These are phyloP conservation scores for Curvularia sp. DNA, from an alignment of 2,329 filamentous ascomycete genomes.

Conservation along the genomic window DNA sequence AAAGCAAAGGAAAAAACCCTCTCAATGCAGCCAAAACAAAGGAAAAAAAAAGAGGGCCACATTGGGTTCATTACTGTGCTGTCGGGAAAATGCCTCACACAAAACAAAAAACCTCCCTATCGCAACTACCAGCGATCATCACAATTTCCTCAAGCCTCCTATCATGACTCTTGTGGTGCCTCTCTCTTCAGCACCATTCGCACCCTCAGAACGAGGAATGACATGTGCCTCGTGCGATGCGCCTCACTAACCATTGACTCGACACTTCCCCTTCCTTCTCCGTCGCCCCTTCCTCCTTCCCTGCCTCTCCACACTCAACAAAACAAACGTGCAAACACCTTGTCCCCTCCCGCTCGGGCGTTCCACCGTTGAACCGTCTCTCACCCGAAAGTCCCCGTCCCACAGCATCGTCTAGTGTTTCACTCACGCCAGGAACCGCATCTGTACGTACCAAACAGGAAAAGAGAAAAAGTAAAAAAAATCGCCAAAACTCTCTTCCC, in stretches of 20 bases:
- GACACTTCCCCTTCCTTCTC: not conserved
- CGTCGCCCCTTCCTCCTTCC: not conserved
- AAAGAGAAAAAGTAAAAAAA: not conserved
- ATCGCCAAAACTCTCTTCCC: not conserved
- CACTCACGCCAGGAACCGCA: slow-evolving; percentile 7
- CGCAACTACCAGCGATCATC: slow-evolving; percentile 10
- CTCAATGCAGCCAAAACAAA: not conserved
- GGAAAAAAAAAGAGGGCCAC: not conserved
- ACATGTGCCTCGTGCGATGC: slow-evolving; percentile 7
- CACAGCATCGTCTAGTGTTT: slow-evolving; percentile 12
- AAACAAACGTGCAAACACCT: slow-evolving; percentile 7
- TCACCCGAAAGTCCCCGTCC: not conserved
- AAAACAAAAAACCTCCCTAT: not conserved
- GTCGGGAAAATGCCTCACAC: not conserved
- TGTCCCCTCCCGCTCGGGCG: slow-evolving; percentile 1
- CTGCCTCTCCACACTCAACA: slow-evolving; percentile 5
- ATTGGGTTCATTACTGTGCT: not conserved
- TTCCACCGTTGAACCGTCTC: slow-evolving; percentile 8
- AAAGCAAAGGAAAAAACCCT: slow-evolving; percentile 9
- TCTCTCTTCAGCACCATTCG: not conserved
- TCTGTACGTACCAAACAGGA: not conserved
- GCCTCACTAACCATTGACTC: slow-evolving; percentile 1
- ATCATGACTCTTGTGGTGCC: slow-evolving; percentile 2
- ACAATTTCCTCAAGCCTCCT: slow-evolving; percentile 14
- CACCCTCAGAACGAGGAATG: not conserved